Evolutionary conservation across 2,329 filamentous ascomycete species (phyloP).

Genomic region (Septoria petroselini): DNA sequence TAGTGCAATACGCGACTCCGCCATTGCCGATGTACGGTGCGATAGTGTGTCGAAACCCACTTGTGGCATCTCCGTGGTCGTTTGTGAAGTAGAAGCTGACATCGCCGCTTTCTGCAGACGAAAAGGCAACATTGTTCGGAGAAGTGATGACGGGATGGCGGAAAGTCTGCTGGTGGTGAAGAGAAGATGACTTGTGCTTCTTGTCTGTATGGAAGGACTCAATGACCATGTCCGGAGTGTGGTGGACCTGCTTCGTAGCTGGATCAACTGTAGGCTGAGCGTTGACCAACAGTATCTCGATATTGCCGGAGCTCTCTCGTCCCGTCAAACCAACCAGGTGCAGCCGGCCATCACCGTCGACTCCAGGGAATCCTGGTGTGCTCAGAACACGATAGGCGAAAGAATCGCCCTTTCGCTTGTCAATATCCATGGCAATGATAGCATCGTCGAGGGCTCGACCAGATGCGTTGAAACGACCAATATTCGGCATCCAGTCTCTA

Average conservation of each 20-base stretch:
- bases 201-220: conserved; percentile 20
- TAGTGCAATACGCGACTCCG: conserved; percentile 23
- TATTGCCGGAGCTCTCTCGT: conserved; percentile 1
- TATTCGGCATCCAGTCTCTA: conserved; percentile 26
- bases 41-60: conserved; percentile 18
- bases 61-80: conserved; percentile 26
- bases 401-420: conserved; percentile 21
- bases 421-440: conserved; percentile 26
- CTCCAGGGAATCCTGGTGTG: conserved; percentile 17
- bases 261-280: conserved; percentile 19
- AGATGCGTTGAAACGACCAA: conserved; percentile 23
- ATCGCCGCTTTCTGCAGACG: neutral
- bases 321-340: conserved; percentile 26
- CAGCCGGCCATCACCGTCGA: conserved; percentile 20
- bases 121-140: conserved; percentile 26
- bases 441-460: conserved; percentile 24
- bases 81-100: conserved; percentile 27
- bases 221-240: conserved; percentile 26
- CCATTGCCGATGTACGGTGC: conserved; percentile 23
- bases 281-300: conserved; percentile 25
- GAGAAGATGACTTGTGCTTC: conserved; percentile 5
- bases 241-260: conserved; percentile 14
- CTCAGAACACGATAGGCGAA: conserved; percentile 22
- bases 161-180: conserved; percentile 19
- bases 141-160: conserved; percentile 21